Evolutionary conservation across 2,329 filamentous ascomycete species (phyloP).

Genomic region (Emmonsia crescens): DNA sequence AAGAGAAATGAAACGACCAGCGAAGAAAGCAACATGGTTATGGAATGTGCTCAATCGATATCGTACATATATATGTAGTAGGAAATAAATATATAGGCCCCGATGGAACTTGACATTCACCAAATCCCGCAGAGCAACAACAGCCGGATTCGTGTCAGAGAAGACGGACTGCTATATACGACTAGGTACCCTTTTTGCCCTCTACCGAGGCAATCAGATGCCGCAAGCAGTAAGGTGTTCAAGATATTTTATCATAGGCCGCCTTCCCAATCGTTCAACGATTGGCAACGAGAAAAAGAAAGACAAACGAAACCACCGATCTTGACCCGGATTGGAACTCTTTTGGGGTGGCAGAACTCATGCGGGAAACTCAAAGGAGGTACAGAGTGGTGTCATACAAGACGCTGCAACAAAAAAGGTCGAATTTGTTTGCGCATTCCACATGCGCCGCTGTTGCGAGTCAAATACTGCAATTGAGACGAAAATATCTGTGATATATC

Average conservation of each 20-base stretch:
- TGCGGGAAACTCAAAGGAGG: background rate
- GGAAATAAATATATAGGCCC: background rate
- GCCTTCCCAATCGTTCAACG: background rate
- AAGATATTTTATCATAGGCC: background rate
- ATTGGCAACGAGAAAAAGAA: background rate
- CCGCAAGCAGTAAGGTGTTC: background rate
- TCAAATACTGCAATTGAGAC: background rate
- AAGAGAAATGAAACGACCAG: constrained; percentile 15
- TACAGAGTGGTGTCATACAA: background rate
- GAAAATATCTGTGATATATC: background rate
- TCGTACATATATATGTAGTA: background rate
- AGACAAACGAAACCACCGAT: background rate
- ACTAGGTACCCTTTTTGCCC: background rate
- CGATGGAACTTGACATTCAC: background rate
- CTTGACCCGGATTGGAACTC: background rate
- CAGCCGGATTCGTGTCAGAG: background rate
- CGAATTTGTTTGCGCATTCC: background rate
- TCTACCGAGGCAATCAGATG: background rate
- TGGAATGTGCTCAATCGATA: background rate
- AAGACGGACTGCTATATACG: background rate
- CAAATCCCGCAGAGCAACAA: background rate
- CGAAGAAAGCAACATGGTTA: constrained; percentile 11
- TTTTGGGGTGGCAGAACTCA: background rate
- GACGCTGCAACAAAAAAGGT: background rate
- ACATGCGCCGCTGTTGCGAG: background rate